A percentile compares a stretch with the other conserved stretches of the same genome.
Conservation (phyloP, 2,329 filamentous ascomycete genomes). For the Talaromyces sp. region DNA sequence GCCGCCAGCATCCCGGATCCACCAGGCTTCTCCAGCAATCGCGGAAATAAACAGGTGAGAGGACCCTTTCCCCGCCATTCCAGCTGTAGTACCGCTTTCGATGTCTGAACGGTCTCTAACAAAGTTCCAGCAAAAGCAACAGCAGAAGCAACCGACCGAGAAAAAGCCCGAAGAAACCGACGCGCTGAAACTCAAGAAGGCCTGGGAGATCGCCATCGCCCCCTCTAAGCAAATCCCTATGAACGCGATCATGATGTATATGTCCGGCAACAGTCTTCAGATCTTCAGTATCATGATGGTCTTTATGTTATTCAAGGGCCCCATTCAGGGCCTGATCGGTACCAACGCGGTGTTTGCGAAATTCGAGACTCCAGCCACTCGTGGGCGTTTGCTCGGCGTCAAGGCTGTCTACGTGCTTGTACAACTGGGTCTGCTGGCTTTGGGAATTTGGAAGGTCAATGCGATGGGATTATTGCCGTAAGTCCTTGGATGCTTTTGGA, state of each 20-base stretch:
- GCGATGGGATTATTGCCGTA: slow-evolving; percentile 92
- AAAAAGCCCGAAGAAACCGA: slow-evolving; percentile 77
- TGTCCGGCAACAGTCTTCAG: slow-evolving; percentile 97
- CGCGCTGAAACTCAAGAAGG: slow-evolving; percentile 95
- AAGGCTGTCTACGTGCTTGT: slow-evolving; percentile 87
- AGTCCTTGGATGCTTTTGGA: slow-evolving; percentile 33
- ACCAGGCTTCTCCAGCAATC: slow-evolving; percentile 72
- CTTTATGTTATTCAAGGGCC: slow-evolving; percentile 97
- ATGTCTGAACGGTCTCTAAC: slow-evolving; percentile 3
- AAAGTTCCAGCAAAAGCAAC: slow-evolving; percentile 31
- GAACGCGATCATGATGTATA: slow-evolving; percentile 99
- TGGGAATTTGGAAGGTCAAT: slow-evolving; percentile 97
- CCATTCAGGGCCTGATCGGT: slow-evolving; percentile 77
- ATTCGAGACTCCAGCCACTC: slow-evolving; percentile 82
- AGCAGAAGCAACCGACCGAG: slow-evolving; percentile 35
- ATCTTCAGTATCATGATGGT: slow-evolving; percentile 99
- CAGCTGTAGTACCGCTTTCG: neutral
- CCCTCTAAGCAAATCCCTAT: slow-evolving; percentile 94
- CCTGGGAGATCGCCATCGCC: slow-evolving; percentile 93
- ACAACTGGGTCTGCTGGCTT: slow-evolving; percentile 78
- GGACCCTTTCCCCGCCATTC: neutral
- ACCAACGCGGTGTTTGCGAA: slow-evolving; percentile 88
- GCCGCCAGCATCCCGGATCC: slow-evolving; percentile 73
- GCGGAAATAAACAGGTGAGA: slow-evolving; percentile 56
- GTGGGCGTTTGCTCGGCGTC: slow-evolving; percentile 72